Evolutionary conservation across 768 basidiomycete genomes (phyloP).

Genomic region (Royoungia palumana): DNA sequence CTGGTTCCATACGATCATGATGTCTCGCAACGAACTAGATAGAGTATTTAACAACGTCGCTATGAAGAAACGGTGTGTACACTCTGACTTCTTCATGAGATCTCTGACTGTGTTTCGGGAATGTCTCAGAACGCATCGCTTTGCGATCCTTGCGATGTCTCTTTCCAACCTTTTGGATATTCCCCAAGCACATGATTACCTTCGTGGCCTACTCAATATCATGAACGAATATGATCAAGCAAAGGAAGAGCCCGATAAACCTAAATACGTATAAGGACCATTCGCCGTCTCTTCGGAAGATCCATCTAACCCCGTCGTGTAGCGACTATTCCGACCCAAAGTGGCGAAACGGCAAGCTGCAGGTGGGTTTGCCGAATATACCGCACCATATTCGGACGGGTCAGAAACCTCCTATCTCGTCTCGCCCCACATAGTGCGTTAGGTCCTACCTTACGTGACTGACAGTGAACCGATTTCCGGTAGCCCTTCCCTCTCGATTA

Average conservation of each 20-base stretch:
- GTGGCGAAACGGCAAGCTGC: slow-evolving; percentile 49
- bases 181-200: slow-evolving; percentile 72
- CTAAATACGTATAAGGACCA: slow-evolving; percentile 61
- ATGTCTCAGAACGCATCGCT: slow-evolving; percentile 65
- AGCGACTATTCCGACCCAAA: slow-evolving; percentile 62
- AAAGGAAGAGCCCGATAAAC: slow-evolving; percentile 50
- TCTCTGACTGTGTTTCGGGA: slow-evolving; percentile 6
- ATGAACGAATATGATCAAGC: slow-evolving; percentile 76
- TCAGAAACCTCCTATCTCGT: slow-evolving; percentile 69
- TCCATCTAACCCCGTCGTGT: slow-evolving; percentile 14
- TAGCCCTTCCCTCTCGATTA: slow-evolving; percentile 91
- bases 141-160: slow-evolving; percentile 83
- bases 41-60: slow-evolving; percentile 67
- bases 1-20: slow-evolving; percentile 86
- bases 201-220: slow-evolving; percentile 68
- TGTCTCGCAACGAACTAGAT: slow-evolving; percentile 71
- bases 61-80: slow-evolving; percentile 73
- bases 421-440: slow-evolving; percentile 68
- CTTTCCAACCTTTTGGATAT: slow-evolving; percentile 81
- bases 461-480: slow-evolving; percentile 5
- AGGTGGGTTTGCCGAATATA: slow-evolving; percentile 57
- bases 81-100: neutral
- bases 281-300: neutral
- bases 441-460: neutral
- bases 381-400: slow-evolving; percentile 54